These are phyloP conservation scores for Zea luxurians DNA, from an alignment of 176 grass and related monocot genomes.

Conservation along the genomic window DNA sequence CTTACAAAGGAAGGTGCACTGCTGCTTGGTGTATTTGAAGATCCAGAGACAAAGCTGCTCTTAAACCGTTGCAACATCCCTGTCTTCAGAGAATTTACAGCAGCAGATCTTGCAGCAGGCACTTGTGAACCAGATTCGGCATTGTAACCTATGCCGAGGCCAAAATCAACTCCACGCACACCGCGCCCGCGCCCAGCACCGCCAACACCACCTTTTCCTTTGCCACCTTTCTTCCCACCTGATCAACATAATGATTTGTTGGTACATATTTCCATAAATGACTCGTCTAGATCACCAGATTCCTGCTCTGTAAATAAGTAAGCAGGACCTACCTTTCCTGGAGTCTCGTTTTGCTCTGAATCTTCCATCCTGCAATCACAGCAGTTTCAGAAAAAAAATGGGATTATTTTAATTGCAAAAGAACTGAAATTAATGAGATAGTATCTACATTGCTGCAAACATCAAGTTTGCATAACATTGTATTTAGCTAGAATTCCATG, in stretches of 20 bases:
- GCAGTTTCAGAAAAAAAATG: constrained; percentile 18
- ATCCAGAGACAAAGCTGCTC: constrained; percentile 83
- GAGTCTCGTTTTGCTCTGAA: constrained; percentile 88
- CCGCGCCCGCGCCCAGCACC: constrained; percentile 59
- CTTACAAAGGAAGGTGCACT: constrained; percentile 46
- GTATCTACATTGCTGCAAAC: not conserved
- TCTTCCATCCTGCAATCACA: constrained; percentile 70
- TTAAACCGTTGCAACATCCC: constrained; percentile 92
- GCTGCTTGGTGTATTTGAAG: constrained; percentile 48
- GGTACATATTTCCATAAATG: not conserved
- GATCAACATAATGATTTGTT: constrained; percentile 30
- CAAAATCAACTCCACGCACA: constrained; percentile 96
- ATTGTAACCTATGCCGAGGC: constrained; percentile 86
- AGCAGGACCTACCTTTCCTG: constrained; percentile 67
- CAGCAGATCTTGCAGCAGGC: constrained; percentile 57
- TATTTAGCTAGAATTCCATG: constrained; percentile 20
- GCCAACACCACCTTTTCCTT: constrained; percentile 60
- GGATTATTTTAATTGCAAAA: constrained; percentile 7
- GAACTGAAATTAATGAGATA: not conserved
- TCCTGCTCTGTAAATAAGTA: constrained; percentile 20
- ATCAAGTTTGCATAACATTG: not conserved
- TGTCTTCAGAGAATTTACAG: constrained; percentile 62
- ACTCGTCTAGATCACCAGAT: not conserved
- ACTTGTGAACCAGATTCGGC: constrained; percentile 64
- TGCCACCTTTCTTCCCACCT: constrained; percentile 88